Base-by-base conservation (phyloP, 352 stramenopile species). In the Phytophthora melonis region DNA sequence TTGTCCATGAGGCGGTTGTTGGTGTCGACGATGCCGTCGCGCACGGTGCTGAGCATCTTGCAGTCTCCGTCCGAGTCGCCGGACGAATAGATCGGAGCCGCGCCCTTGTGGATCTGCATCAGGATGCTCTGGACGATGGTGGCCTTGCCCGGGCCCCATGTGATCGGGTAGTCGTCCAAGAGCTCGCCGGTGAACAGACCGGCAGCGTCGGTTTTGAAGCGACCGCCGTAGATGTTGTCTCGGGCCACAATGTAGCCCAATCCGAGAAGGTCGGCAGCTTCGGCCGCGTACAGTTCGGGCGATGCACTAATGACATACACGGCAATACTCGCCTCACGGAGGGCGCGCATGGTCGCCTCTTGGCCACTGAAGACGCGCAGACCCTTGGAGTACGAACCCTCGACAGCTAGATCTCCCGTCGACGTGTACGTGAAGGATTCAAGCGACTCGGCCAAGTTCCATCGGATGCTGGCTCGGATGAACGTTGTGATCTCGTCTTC, bases 301-400 rank as follows among this genome's bases (percentile, higher is more conserved):
- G 81, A 86, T 58, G 68, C 81, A 56, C 76, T 84, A 66, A 88
- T 86, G 49, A 86, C 60, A 62, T 82, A 86, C 11, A 88, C 78
- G 21, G 81, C 74, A 8, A 77, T 54, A 60, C 66, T 72, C 58
- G 69, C 54, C n/a, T 68, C 70, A 14, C 71, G 79, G n/a, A 86
- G 59, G 39, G 81, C 76, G 25, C 77, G 81, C 78, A 88, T 84
- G 16, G 61, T 73, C 1, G 78, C 78, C 54, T 88, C 81, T 56
- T 88, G 78, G 47, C 81, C 81, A 57, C 82, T 88, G 58, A 88
- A 88, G 14, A 83, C 65, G 19, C 81, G 78, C 25, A 88, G 63
- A 13, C 81, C 81, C 10, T 74, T 88, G 14, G 63, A 71, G 66
- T 84, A 86, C 19, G 58, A 62, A 39, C 74, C 78, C 32, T 66